Evolutionary conservation across 257 asterid genomes (phyloP).

Genomic region (Solanum medicagineum): DNA sequence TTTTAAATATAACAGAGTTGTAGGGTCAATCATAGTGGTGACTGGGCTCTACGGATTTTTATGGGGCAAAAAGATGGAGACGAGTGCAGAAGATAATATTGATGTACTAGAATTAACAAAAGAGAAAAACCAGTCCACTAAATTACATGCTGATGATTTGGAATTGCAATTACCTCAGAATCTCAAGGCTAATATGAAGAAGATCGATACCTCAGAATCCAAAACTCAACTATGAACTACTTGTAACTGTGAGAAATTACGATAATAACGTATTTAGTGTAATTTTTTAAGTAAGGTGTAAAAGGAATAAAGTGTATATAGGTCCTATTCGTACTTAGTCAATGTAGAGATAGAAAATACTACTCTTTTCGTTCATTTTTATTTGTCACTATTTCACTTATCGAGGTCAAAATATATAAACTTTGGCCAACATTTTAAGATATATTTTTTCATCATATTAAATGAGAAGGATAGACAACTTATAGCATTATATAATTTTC

Average conservation of each 20-base stretch:
- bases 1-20: slow-evolving; percentile 22
- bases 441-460: no score
- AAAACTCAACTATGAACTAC: neutral
- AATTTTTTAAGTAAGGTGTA: no score
- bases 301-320: no score
- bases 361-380: rapidly evolving
- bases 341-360: no score
- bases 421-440: no score
- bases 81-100: neutral
- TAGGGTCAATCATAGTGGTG: slow-evolving; percentile 52
- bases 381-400: no score
- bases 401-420: no score
- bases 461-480: no score
- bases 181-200: neutral
- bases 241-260: no score
- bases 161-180: slow-evolving; percentile 1
- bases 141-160: neutral
- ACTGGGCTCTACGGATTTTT: slow-evolving; percentile 61
- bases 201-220: neutral
- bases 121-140: neutral
- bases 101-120: neutral
- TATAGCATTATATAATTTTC: no score
- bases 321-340: no score
- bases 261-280: no score
- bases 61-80: slow-evolving; percentile 54